Base-by-base conservation (phyloP, 2,329 filamentous ascomycete genomes). In the Colletotrichum orchidophilum region DNA sequence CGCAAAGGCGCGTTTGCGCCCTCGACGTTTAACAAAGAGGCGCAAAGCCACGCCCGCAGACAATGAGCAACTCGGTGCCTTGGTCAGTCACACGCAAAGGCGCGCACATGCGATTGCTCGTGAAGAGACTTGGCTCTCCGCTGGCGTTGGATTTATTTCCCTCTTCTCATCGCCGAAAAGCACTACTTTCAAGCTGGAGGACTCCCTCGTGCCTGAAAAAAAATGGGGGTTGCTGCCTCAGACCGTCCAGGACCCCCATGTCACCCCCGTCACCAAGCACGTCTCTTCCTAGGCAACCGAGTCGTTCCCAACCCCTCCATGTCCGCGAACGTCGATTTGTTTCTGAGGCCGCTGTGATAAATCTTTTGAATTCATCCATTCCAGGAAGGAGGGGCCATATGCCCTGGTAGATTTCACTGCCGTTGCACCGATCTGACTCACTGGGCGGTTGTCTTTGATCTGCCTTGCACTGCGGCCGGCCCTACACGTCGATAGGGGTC, bases 201-300 rank as follows among this genome's bases (percentile, higher is more conserved):
- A 5, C 21, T 31, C 21, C 60, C 49, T 63, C 31, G 18, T 63
- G 60, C 60, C 60, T 63, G 60, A 11, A 63, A 61, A 61, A 61
- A 18, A 9, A 53, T 53, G 50, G 50, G 60, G 49, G 31, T n/a
- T 27, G 39, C 18, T 31, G 39, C 39, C 58, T 60, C n/a, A 26
- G 21, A 13, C 6, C 27, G 42, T 35, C 58, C 50, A 8, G 60
- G 49, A n/a, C 60, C 58, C 60, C 60, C 60, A 63, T 53, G 42
- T 21, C 42, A 21, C 12, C 29, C 11, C 13, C 29, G 29, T 62
- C 21, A 24, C 46, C 46, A n/a, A 21, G 21, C 39, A 46, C 39
- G 39, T 46, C 39, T 46, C 35, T 29, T 39, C 60, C 46, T 31
- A 63, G 60, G 60, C 60, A 63, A 18, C 24, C 31, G 21, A 63